Percentiles rank a stretch among this genome's conserved stretches.
These are phyloP conservation scores for Hippophae gyantsensis DNA, from an alignment of 306 rosid genomes.

Conservation along the genomic window DNA sequence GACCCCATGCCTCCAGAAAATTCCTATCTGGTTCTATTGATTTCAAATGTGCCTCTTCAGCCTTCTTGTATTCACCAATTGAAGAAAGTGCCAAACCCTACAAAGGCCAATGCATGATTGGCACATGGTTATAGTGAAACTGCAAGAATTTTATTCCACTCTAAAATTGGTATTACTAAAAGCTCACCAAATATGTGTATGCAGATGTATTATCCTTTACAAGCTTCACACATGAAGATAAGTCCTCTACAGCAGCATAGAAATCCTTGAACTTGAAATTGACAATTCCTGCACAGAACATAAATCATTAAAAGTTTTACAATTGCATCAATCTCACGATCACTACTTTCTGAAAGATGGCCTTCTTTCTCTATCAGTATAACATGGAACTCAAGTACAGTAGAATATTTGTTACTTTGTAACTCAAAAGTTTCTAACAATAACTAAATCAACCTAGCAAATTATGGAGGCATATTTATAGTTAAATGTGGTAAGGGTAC, in stretches of 20 bases:
- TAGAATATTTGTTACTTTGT: background rate
- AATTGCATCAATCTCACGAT: background rate
- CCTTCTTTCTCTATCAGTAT: background rate
- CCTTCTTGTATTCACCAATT: slow-evolving; percentile 66
- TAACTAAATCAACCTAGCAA: too few relatives aligned
- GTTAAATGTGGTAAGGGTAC: background rate
- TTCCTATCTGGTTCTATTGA: slow-evolving; percentile 59
- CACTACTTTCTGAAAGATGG: background rate
- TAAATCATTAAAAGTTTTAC: slow-evolving; percentile 2
- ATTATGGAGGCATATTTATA: background rate
- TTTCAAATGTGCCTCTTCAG: slow-evolving; percentile 77
- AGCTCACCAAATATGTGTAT: slow-evolving; percentile 66
- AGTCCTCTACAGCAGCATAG: slow-evolving; percentile 62
- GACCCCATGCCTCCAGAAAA: slow-evolving; percentile 84
- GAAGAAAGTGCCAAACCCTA: slow-evolving; percentile 83
- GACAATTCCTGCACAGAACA: slow-evolving; percentile 52
- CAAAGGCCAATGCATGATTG: slow-evolving; percentile 13
- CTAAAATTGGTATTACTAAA: slow-evolving; percentile 9
- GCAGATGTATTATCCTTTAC: slow-evolving; percentile 73
- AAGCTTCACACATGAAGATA: slow-evolving; percentile 59
- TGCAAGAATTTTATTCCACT: slow-evolving; percentile 16
- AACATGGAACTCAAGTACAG: background rate
- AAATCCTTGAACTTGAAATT: slow-evolving; percentile 79
- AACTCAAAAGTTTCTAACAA: background rate
- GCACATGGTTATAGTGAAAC: slow-evolving; percentile 5